These are phyloP conservation scores for Carex scoparia DNA, from an alignment of 176 grass and related monocot species.

Conservation along the genomic window DNA sequence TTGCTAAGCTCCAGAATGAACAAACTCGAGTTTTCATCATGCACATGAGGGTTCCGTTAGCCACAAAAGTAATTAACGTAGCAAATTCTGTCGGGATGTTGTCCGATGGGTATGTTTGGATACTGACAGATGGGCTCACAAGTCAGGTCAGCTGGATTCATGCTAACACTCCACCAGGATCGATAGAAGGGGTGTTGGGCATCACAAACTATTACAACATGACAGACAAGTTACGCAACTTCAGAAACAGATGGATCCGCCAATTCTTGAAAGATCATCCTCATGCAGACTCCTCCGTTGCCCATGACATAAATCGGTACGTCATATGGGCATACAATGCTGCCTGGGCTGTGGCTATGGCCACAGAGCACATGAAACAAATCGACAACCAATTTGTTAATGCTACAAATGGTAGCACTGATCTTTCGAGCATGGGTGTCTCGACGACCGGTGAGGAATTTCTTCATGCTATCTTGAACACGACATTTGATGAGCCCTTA, in stretches of 20 bases:
- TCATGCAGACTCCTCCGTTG: background rate
- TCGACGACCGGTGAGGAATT: constrained; percentile 33
- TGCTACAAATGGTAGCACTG: background rate
- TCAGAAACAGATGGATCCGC: constrained; percentile 38
- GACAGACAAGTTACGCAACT: constrained; percentile 16
- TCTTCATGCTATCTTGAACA: constrained; percentile 25
- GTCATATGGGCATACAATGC: constrained; percentile 52
- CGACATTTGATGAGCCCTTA: constrained; percentile 22
- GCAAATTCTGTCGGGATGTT: constrained; percentile 48
- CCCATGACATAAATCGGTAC: constrained; percentile 18
- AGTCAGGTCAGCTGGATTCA: constrained; percentile 30
- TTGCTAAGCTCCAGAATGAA: constrained; percentile 38
- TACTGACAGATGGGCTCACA: constrained; percentile 40
- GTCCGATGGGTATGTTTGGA: constrained; percentile 44
- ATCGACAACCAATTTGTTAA: background rate
- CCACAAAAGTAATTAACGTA: constrained; percentile 31
- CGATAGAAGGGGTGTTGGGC: constrained; percentile 45
- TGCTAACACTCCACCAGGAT: background rate
- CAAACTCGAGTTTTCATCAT: constrained; percentile 51
- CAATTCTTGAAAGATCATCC: constrained; percentile 32
- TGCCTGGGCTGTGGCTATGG: constrained; percentile 52
- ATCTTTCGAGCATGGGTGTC: constrained; percentile 20
- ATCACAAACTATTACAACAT: constrained; percentile 23
- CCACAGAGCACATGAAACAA: constrained; percentile 32
- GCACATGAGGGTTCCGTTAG: constrained; percentile 34